Evolutionary conservation across 352 stramenopile species (phyloP).

Genomic region (Globisporangium orthogonon): DNA sequence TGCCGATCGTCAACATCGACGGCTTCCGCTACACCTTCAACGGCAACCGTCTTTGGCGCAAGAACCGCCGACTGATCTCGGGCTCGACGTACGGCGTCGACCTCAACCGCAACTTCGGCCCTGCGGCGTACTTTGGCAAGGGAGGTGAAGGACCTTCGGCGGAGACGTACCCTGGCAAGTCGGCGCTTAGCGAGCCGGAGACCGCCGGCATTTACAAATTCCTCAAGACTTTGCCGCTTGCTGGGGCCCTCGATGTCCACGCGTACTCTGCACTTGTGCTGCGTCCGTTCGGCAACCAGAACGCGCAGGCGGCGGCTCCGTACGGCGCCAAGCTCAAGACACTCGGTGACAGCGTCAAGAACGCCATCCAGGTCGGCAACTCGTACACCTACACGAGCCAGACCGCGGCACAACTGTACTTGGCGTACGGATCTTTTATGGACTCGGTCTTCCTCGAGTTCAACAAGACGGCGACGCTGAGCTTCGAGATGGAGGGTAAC

Average conservation of each 20-base stretch:
- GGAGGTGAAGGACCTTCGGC: slow-evolving; percentile 7
- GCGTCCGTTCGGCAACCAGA: slow-evolving; percentile 16
- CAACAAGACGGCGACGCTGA: slow-evolving; percentile 16
- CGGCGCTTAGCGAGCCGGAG: slow-evolving; percentile 19
- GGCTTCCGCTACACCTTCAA: slow-evolving; percentile 24
- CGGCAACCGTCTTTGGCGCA: slow-evolving; percentile 21
- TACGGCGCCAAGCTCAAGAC: slow-evolving; percentile 15
- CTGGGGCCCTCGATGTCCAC: slow-evolving; percentile 22
- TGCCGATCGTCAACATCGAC: slow-evolving; percentile 30
- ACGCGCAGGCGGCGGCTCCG: slow-evolving; percentile 5
- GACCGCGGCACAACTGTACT: slow-evolving; percentile 18
- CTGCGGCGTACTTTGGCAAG: slow-evolving; percentile 8
- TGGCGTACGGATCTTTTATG: slow-evolving; percentile 17
- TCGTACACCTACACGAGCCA: slow-evolving; percentile 16
- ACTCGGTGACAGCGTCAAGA: slow-evolving; percentile 11
- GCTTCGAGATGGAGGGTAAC: slow-evolving; percentile 21
- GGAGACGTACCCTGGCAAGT: slow-evolving; percentile 18
- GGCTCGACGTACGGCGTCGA: slow-evolving; percentile 17
- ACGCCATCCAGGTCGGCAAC: slow-evolving; percentile 12
- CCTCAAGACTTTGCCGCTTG: slow-evolving; percentile 14
- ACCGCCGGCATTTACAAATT: slow-evolving; percentile 16
- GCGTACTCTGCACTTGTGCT: slow-evolving; percentile 17
- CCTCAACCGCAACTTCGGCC: slow-evolving; percentile 29
- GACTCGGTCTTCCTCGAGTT: slow-evolving; percentile 20
- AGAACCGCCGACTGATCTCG: slow-evolving; percentile 18